Base-by-base conservation (phyloP, 1,284 basidiomycete genomes). In the Ganoderma sinense region DNA sequence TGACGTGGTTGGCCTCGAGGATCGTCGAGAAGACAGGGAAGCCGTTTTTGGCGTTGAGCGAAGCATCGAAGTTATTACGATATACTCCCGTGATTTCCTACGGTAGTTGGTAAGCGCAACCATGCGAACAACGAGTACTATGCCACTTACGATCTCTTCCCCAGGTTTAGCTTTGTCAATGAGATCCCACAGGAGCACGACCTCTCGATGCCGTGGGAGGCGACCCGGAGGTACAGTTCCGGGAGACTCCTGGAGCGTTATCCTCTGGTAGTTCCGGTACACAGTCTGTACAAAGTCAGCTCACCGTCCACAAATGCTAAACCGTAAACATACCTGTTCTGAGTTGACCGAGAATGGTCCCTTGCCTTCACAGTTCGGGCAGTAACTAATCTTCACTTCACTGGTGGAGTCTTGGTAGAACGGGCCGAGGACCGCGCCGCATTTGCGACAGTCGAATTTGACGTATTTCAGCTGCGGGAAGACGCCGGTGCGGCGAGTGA, bases 381-480 rank as follows among this genome's bases (percentile, higher is more conserved):
- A 99, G 81, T 94, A 97, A 77, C 93, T 95, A 79, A 99, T 94
- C 83, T 90, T 96, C 74, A 99, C 92, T 82, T 99, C 98, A 82
- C 93, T 93, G 62, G 93, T 94, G 2, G 96, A 94, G 82, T 99
- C 98, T 84, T 99, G 98, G 81, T 95, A 97, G 85, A 99, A 99
- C 0, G 98, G 98, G 16, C 98, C 98, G 7, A 99, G 87, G 14
- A 95, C 91, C 29, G 93, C 93, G 20, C 94, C 94, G 77, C 98
- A 99, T 80, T 97, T 97, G 65, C 87, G 86, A 81, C 98, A 99
- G 82, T 99, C 96, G 77, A 99, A 99, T 80, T 99, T 99, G 83
- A 99, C 97, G 79, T 99, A 98, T 84, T 99, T 99, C 73, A 99
- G 86, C 82, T 99, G 98, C 16, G 98, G 98, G 83, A 99, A 99